Evolutionary conservation across 345 rosid species (phyloP).

Genomic region (Moricandia moricandioides): DNA sequence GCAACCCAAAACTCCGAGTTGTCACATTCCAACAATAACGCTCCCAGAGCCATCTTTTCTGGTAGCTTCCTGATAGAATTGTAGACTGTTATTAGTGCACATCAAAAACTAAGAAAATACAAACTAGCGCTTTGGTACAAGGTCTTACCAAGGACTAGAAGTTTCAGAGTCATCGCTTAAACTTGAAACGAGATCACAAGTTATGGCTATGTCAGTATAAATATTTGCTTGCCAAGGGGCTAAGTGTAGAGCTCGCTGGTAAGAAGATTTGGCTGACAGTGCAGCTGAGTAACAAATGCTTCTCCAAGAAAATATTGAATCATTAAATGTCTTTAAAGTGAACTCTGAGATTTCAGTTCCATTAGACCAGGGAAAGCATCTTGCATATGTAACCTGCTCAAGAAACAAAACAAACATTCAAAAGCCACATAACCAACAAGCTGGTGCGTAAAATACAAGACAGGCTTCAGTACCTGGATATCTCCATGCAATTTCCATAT

Average conservation of each 20-base stretch:
- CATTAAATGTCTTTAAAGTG: slow-evolving; percentile 42
- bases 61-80: slow-evolving; percentile 73
- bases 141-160: slow-evolving; percentile 56
- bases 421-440: background rate
- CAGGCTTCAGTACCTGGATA: slow-evolving; percentile 54
- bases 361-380: slow-evolving; percentile 73
- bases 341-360: slow-evolving; percentile 38
- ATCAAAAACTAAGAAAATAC: slow-evolving; percentile 25
- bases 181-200: slow-evolving; percentile 64
- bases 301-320: slow-evolving; percentile 71
- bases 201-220: slow-evolving; percentile 69
- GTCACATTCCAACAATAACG: slow-evolving; percentile 75
- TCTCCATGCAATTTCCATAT: slow-evolving; percentile 92
- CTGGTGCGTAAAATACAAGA: background rate
- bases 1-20: slow-evolving; percentile 85
- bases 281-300: slow-evolving; percentile 56
- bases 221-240: slow-evolving; percentile 90
- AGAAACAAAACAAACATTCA: slow-evolving; percentile 18
- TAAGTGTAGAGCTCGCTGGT: slow-evolving; percentile 77
- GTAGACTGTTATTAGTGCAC: slow-evolving; percentile 21
- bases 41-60: slow-evolving; percentile 92
- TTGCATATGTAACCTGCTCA: slow-evolving; percentile 68
- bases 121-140: slow-evolving; percentile 10
- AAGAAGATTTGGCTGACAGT: slow-evolving; percentile 64
- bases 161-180: slow-evolving; percentile 39